Evolutionary conservation across 352 stramenopile genomes (phyloP).

Genomic region (Phytophthora pluvialis): DNA sequence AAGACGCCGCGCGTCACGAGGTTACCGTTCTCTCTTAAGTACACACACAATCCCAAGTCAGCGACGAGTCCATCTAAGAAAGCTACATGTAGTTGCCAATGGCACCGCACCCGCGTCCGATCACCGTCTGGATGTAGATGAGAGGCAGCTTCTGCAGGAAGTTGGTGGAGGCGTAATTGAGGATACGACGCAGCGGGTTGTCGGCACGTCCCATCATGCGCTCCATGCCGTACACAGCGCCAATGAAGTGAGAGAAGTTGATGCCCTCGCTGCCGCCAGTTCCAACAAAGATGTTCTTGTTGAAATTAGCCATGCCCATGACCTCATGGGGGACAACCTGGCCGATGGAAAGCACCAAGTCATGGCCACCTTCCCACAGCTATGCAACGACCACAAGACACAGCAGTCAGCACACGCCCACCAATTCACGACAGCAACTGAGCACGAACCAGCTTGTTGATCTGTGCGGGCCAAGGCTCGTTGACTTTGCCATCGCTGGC

Average conservation of each 20-base stretch:
- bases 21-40: conserved; percentile 48
- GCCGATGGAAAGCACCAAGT: conserved; percentile 96
- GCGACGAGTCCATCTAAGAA: not conserved
- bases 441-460: conserved; percentile 93
- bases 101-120: conserved; percentile 68
- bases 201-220: conserved; percentile 96
- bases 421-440: not conserved
- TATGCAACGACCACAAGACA: conserved; percentile 20
- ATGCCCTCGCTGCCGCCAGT: conserved; percentile 94
- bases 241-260: conserved; percentile 98
- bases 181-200: conserved; percentile 95
- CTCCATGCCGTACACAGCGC: conserved; percentile 98
- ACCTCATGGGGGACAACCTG: conserved; percentile 98
- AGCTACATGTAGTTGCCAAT: not conserved
- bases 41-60: conserved; percentile 15
- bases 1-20: conserved; percentile 93
- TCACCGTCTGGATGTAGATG: conserved; percentile 97
- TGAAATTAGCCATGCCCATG: conserved; percentile 99
- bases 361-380: conserved; percentile 92
- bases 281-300: conserved; percentile 99
- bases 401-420: not conserved
- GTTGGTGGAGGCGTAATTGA: conserved; percentile 95
- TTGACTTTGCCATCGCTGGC: conserved; percentile 96
- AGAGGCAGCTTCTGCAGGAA: conserved; percentile 92
- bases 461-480: conserved; percentile 95